A percentile compares a stretch with the other conserved stretches of the same genome.
phyloP scores from a whole-genome alignment of 768 basidiomycete genomes.

The Tricholomella constricta region DNA sequence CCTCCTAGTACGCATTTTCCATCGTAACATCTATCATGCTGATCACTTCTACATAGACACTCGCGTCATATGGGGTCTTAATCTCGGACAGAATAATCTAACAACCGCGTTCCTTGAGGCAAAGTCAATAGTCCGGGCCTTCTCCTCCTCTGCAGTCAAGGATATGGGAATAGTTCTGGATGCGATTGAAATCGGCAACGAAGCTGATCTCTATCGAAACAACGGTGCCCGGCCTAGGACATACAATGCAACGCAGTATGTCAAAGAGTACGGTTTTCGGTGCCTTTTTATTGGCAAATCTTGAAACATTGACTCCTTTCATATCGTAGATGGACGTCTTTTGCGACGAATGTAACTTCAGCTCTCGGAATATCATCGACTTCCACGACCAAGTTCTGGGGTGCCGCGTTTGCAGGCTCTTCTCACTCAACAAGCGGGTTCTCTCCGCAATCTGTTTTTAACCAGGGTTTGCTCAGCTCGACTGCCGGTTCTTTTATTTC shows the following conservation, averaged over 20 bases:
- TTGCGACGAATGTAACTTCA: slow-evolving; percentile 50
- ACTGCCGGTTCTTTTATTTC: slow-evolving; percentile 51
- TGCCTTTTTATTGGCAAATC: not conserved
- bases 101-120: slow-evolving; percentile 52
- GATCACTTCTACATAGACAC: slow-evolving; percentile 41
- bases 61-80: slow-evolving; percentile 67
- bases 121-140: slow-evolving; percentile 49
- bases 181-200: slow-evolving; percentile 64
- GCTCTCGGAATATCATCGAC: slow-evolving; percentile 37
- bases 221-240: slow-evolving; percentile 43
- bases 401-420: slow-evolving; percentile 50
- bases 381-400: slow-evolving; percentile 49
- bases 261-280: slow-evolving; percentile 43
- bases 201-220: slow-evolving; percentile 54
- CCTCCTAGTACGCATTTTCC: slow-evolving; percentile 10
- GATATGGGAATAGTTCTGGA: slow-evolving; percentile 49
- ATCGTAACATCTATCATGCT: not conserved
- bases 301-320: not conserved
- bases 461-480: slow-evolving; percentile 49
- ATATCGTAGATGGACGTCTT: slow-evolving; percentile 49
- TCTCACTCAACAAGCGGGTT: slow-evolving; percentile 50
- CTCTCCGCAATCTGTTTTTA: slow-evolving; percentile 63
- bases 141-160: slow-evolving; percentile 40
- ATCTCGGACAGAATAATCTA: slow-evolving; percentile 56
- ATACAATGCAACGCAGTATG: slow-evolving; percentile 48